These are phyloP conservation scores for Polygonum maritimum DNA, from an alignment of 148 eudicot genomes.

Conservation along the genomic window DNA sequence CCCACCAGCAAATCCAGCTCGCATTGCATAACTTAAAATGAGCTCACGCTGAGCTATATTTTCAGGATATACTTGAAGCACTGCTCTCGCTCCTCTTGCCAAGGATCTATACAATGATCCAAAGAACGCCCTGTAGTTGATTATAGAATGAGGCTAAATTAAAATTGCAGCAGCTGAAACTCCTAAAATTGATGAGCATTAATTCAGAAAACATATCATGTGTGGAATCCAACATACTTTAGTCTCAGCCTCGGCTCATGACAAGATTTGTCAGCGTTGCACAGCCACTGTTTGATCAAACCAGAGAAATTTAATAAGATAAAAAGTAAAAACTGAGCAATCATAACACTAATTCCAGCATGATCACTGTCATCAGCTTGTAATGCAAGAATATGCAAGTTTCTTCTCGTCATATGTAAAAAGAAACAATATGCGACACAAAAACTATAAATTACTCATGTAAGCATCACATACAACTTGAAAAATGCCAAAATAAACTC, in stretches of 20 bases:
- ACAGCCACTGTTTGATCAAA: slow-evolving; percentile 69
- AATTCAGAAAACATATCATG: background rate
- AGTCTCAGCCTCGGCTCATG: slow-evolving; percentile 90
- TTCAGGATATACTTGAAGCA: slow-evolving; percentile 83
- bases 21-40: slow-evolving; percentile 67
- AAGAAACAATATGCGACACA: background rate
- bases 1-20: slow-evolving; percentile 96
- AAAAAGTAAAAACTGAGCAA: background rate
- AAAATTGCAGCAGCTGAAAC: background rate
- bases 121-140: slow-evolving; percentile 74
- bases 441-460: slow-evolving; percentile 2
- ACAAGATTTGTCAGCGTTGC: slow-evolving; percentile 94
- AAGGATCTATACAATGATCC: slow-evolving; percentile 72
- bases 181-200: background rate
- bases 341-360: background rate
- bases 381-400: too few species aligned
- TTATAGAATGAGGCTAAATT: background rate
- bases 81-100: slow-evolving; percentile 90
- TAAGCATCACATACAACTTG: background rate
- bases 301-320: background rate
- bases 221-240: slow-evolving; percentile 42
- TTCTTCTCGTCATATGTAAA: background rate
- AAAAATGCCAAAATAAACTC: slow-evolving; percentile 3
- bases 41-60: slow-evolving; percentile 78
- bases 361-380: too few species aligned